A percentile compares a stretch with the other conserved stretches of the same genome.
phyloP scores from a whole-genome alignment of 2,329 filamentous ascomycete genomes.

The Calonectria montana region DNA sequence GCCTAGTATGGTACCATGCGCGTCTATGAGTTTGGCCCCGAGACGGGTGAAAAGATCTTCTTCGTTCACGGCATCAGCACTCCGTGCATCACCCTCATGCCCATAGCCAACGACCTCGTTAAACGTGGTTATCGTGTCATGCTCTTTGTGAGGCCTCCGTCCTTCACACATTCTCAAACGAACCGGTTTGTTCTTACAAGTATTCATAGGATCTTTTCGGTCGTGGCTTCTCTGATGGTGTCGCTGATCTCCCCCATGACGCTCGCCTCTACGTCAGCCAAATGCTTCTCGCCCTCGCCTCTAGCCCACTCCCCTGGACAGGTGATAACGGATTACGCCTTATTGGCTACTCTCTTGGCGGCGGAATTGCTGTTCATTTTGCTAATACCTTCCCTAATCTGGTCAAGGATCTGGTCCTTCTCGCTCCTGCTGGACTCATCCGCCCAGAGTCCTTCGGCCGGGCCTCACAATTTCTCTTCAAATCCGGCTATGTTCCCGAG shows the following conservation, averaged over 20 bases:
- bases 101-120: conserved; percentile 74
- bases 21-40: conserved; percentile 86
- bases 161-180: conserved; percentile 22
- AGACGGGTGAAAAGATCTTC: conserved; percentile 77
- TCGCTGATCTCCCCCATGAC: conserved; percentile 76
- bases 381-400: conserved; percentile 78
- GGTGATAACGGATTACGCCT: conserved; percentile 69
- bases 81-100: conserved; percentile 78
- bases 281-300: conserved; percentile 76
- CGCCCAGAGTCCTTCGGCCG: conserved; percentile 64
- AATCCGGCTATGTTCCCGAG: conserved; percentile 65
- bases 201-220: conserved; percentile 72
- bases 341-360: conserved; percentile 85
- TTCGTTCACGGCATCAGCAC: conserved; percentile 88
- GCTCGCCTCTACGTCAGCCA: conserved; percentile 79
- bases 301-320: conserved; percentile 77
- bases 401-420: conserved; percentile 76
- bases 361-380: conserved; percentile 81
- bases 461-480: conserved; percentile 63
- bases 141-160: conserved; percentile 68
- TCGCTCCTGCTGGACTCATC: conserved; percentile 84
- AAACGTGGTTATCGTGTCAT: conserved; percentile 81
- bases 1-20: conserved; percentile 75
- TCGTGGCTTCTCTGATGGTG: conserved; percentile 74
- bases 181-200: conserved; percentile 14